Percentiles rank a stretch among this genome's conserved stretches.
Evolutionary conservation across 805 yeast genomes (phyloP).

Genomic region (Starmerella etchellsii): DNA sequence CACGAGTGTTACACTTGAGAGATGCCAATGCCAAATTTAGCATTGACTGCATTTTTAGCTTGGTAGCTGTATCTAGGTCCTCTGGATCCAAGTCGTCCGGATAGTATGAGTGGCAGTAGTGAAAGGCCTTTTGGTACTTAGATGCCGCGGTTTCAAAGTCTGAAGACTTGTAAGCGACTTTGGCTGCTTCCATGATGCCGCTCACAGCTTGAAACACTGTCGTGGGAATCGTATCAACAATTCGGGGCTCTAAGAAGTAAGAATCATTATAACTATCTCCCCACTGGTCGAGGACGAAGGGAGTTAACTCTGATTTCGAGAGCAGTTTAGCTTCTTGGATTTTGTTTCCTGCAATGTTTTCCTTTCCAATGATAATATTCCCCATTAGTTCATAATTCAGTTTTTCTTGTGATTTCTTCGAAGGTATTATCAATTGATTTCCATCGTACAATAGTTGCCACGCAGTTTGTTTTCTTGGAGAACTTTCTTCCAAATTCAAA

Average conservation of each 20-base stretch:
- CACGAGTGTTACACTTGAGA: conserved; percentile 35
- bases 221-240: conserved; percentile 15
- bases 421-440: not conserved
- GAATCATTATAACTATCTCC: conserved; percentile 21
- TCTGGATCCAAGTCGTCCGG: conserved; percentile 40
- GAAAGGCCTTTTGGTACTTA: conserved; percentile 63
- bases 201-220: conserved; percentile 16
- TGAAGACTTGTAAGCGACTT: conserved; percentile 49
- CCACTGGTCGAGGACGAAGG: conserved; percentile 16
- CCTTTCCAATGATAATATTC: conserved; percentile 18
- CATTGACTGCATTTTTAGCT: conserved; percentile 47
- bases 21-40: conserved; percentile 68
- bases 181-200: conserved; percentile 43
- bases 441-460: conserved; percentile 4
- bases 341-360: not conserved
- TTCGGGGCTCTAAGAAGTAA: conserved; percentile 20
- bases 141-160: conserved; percentile 43
- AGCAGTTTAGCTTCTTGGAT: conserved; percentile 3
- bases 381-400: conserved; percentile 10
- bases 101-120: conserved; percentile 55
- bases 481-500: not conserved
- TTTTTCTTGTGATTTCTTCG: not conserved
- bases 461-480: not conserved
- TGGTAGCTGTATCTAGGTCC: conserved; percentile 29
- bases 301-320: conserved; percentile 18